Base-by-base conservation (phyloP, 495 filamentous ascomycete species). In the Tuber melanosporum region DNA sequence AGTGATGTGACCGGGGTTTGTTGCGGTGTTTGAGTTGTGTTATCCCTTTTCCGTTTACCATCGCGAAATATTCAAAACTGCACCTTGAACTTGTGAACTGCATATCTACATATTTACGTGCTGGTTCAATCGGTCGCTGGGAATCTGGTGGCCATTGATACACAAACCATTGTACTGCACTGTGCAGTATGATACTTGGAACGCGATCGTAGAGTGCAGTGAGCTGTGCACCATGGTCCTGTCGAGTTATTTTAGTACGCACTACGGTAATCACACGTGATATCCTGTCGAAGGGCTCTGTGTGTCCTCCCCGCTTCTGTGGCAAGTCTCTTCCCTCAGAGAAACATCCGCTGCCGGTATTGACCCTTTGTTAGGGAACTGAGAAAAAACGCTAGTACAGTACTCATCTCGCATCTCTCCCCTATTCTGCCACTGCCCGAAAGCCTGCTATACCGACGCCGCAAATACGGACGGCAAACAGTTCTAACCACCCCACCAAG, bases 231-330 rank as follows among this genome's bases (percentile, higher is more conserved):
- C 26, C 32, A 41, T 62, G 57, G 26, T 14, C 26, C 5, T 36
- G 12, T 36, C 12, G 26, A 66, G 57, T 6, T 17, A 3, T 66
- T 47, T 19, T 15, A 6, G 52, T 62, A 62, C 10, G 57, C 12
- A 36, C 57, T 66, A 42, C 42, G 3, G 3, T 42, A 15, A 32
- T 36, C 57, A 20, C 57, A 66, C 26, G 57, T 66, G 57, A 66
- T 19, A 66, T 8, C 14, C 57, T 66, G 57, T 36, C 3, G 32
- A 36, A 36, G 57, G 26, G 52, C 52, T 62, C n/a, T 32, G 39
- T 41, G 52, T 57, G n/a, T 26, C 52, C 57, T 66, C 57, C 57
- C 57, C 57, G 57, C 57, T 66, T 66, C 57, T 66, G 26, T 66
- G 26, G 57, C 57, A 32, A 8, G 32, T 17, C 1, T 7, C 57